Conservation (phyloP, 768 basidiomycete species). For the Naganishia vishniacii region DNA sequence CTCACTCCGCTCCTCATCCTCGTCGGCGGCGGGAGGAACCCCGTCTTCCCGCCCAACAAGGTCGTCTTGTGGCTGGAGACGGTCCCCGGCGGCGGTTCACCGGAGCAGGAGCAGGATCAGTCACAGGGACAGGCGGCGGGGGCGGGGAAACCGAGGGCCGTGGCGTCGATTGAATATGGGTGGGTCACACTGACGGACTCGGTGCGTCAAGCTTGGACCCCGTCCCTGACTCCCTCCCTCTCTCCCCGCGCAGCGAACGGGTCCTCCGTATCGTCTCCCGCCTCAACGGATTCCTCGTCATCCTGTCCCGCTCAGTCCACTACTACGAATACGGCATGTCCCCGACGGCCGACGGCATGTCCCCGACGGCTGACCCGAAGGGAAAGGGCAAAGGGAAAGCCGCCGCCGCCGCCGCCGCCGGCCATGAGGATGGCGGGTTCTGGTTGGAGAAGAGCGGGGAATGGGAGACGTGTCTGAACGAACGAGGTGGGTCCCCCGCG, state of each 20-base stretch:
- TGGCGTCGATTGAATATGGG: neutral
- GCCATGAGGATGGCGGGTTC: conserved; percentile 34
- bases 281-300: conserved; percentile 34
- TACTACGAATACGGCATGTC: conserved; percentile 41
- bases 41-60: conserved; percentile 49
- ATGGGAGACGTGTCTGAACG: conserved; percentile 47
- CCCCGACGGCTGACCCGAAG: neutral
- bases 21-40: conserved; percentile 45
- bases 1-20: conserved; percentile 44
- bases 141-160: too few species aligned
- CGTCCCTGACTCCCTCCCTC: neutral
- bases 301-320: conserved; percentile 34
- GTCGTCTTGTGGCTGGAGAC: conserved; percentile 34
- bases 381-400: neutral
- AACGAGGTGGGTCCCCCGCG: conserved; percentile 33
- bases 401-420: too few species aligned
- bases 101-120: neutral
- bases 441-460: conserved; percentile 40
- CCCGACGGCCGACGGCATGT: neutral
- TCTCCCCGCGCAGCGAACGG: conserved; percentile 33
- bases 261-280: conserved; percentile 36
- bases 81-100: conserved; percentile 2
- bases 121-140: conserved; percentile 3
- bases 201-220: neutral
- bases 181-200: neutral